These are phyloP conservation scores for Cicer cuneatum DNA, from an alignment of 306 rosid genomes.

Conservation along the genomic window DNA sequence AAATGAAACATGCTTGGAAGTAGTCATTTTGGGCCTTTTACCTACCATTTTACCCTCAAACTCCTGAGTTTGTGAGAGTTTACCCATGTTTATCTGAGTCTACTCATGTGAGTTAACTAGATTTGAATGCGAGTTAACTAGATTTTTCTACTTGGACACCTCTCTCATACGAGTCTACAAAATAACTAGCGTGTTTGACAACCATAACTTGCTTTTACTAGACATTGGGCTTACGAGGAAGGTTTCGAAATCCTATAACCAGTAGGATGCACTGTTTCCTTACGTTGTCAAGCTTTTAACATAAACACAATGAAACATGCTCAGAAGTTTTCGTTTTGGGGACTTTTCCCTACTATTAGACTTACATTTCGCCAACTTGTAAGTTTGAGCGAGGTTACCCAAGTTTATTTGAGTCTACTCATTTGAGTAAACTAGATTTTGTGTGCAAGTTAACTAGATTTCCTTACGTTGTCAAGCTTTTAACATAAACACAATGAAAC, in stretches of 20 bases:
- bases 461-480: too few species aligned
- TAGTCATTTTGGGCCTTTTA: neutral
- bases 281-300: neutral
- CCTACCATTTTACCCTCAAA: neutral
- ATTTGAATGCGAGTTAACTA: neutral
- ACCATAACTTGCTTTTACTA: constrained; percentile 19
- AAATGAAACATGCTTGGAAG: neutral
- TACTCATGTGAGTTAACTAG: neutral
- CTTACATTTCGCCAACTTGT: too few species aligned
- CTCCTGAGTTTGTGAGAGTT: neutral
- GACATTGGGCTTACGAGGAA: constrained; percentile 17
- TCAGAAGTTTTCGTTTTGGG: too few species aligned
- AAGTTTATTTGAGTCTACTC: too few species aligned
- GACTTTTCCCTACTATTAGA: too few species aligned
- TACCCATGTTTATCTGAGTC: neutral
- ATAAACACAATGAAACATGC: too few species aligned
- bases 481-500: too few species aligned
- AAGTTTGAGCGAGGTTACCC: too few species aligned
- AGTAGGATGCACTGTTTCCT: neutral
- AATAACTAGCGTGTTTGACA: neutral
- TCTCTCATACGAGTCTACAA: neutral
- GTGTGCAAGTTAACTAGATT: too few species aligned
- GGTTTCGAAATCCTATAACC: constrained; percentile 11
- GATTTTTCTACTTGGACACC: neutral
- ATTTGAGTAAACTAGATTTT: too few species aligned